phyloP scores from a whole-genome alignment of 2,329 filamentous ascomycete genomes.

The Ophiostoma australiae region DNA sequence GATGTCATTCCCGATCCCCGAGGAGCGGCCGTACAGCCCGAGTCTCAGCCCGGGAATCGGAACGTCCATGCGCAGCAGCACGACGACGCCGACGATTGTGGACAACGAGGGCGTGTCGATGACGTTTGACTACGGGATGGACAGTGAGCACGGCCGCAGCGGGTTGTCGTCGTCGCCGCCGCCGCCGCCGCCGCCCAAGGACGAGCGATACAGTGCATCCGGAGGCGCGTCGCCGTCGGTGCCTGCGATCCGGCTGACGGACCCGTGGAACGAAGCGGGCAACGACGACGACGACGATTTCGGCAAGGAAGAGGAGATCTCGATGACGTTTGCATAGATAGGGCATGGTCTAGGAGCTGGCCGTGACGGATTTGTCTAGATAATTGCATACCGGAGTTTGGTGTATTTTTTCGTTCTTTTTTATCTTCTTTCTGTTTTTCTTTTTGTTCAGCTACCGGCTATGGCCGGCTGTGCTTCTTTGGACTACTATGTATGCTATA shows the following conservation, averaged over 20 bases:
- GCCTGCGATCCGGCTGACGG: slow-evolving; percentile 46
- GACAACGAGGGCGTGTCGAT: slow-evolving; percentile 56
- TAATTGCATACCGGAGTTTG: slow-evolving; percentile 1
- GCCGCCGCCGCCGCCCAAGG: slow-evolving; percentile 34
- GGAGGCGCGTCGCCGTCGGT: slow-evolving; percentile 34
- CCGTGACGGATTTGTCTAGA: background rate
- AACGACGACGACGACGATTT: slow-evolving; percentile 62
- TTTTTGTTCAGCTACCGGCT: background rate
- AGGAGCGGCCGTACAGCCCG: slow-evolving; percentile 11
- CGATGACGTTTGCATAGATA: slow-evolving; percentile 70
- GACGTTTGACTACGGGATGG: slow-evolving; percentile 60
- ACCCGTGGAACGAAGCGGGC: slow-evolving; percentile 67
- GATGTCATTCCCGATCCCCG: slow-evolving; percentile 10
- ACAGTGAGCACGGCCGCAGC: slow-evolving; percentile 27
- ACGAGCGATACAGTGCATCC: slow-evolving; percentile 34
- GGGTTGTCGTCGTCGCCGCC: slow-evolving; percentile 19
- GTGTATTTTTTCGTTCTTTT: background rate
- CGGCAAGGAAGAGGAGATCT: slow-evolving; percentile 68
- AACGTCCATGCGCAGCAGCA: background rate
- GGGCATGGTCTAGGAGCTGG: background rate
- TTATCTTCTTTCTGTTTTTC: background rate
- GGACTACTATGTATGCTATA: too few relatives aligned
- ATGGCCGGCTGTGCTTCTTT: too few relatives aligned
- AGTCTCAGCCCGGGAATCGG: background rate
- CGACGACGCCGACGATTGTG: slow-evolving; percentile 26